Percentiles rank a stretch among this genome's conserved stretches.
Conservation (phyloP, 1,284 basidiomycete genomes). For the Kwoniella shivajii region DNA sequence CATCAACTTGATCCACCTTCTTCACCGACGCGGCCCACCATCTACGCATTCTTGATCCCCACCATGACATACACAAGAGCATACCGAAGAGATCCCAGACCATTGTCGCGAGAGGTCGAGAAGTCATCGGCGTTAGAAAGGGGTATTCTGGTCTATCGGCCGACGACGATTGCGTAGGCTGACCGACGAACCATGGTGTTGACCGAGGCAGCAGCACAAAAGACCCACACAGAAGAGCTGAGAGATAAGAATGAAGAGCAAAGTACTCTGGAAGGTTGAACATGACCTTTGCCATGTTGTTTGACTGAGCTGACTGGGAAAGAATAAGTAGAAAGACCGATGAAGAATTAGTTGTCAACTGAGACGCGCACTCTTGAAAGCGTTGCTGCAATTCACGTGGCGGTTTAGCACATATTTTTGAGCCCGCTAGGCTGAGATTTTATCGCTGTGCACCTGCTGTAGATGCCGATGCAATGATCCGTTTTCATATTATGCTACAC, state of each 20-base stretch:
- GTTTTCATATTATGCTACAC: too few relatives aligned
- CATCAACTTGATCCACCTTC: constrained; percentile 9
- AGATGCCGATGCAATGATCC: too few relatives aligned
- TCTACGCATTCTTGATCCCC: constrained; percentile 66
- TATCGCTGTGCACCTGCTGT: too few relatives aligned
- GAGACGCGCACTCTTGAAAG: too few relatives aligned
- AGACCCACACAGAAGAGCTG: constrained; percentile 66
- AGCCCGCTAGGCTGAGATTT: too few relatives aligned
- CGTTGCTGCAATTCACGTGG: too few relatives aligned
- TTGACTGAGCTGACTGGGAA: neutral
- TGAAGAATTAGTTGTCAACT: too few relatives aligned
- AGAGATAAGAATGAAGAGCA: constrained; percentile 72
- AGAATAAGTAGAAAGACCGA: neutral
- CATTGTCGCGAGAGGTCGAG: constrained; percentile 64
- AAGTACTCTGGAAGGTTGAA: constrained; percentile 58
- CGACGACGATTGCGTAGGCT: constrained; percentile 29
- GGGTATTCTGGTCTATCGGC: constrained; percentile 66
- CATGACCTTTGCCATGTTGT: neutral
- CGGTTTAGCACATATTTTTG: too few relatives aligned
- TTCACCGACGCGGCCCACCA: constrained; percentile 55
- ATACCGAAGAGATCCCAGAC: constrained; percentile 65
- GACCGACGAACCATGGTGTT: constrained; percentile 54
- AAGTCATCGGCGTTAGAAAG: constrained; percentile 68
- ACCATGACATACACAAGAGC: constrained; percentile 67
- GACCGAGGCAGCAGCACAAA: constrained; percentile 69